A percentile compares a stretch with the other conserved stretches of the same genome.
These are phyloP conservation scores for Bremia lactucae DNA, from an alignment of 352 stramenopile genomes.

Conservation along the genomic window DNA sequence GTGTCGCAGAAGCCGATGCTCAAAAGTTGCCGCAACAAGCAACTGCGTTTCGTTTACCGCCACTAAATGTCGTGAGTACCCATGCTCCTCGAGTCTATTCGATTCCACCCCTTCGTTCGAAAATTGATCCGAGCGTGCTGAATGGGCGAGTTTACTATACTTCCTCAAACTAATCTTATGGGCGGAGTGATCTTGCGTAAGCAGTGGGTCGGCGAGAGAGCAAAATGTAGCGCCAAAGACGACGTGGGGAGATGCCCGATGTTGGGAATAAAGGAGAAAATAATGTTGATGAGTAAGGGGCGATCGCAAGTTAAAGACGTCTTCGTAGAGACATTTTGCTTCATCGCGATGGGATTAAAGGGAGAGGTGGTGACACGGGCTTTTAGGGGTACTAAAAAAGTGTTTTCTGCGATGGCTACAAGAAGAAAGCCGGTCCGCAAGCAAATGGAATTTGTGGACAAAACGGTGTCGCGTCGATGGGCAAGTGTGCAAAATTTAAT, in stretches of 20 bases:
- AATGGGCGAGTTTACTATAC: slow-evolving; percentile 33
- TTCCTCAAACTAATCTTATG: slow-evolving; percentile 29
- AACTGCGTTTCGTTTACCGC: slow-evolving; percentile 39
- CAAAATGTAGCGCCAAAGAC: slow-evolving; percentile 10
- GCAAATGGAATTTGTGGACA: slow-evolving; percentile 38
- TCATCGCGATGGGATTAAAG: slow-evolving; percentile 22
- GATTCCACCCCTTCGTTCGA: slow-evolving; percentile 68
- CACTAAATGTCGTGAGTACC: slow-evolving; percentile 40
- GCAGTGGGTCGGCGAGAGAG: slow-evolving; percentile 1
- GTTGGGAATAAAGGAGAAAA: slow-evolving; percentile 7
- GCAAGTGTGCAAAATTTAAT: slow-evolving; percentile 30
- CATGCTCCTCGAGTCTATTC: slow-evolving; percentile 28
- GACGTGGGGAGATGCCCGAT: slow-evolving; percentile 1
- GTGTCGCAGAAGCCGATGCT: slow-evolving; percentile 20
- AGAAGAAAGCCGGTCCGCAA: slow-evolving; percentile 14
- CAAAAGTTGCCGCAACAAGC: slow-evolving; percentile 23
- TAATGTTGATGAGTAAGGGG: not conserved
- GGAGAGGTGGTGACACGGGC: slow-evolving; percentile 6
- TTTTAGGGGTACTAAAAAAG: slow-evolving; percentile 18
- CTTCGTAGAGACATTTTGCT: too few species aligned
- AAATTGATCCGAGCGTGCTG: slow-evolving; percentile 67
- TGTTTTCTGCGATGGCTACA: slow-evolving; percentile 10
- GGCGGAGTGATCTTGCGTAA: too few species aligned
- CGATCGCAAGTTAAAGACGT: too few species aligned
- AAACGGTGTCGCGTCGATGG: too few species aligned